Conservation (phyloP, 495 filamentous ascomycete species). For the Baudoinia panamericana region DNA sequence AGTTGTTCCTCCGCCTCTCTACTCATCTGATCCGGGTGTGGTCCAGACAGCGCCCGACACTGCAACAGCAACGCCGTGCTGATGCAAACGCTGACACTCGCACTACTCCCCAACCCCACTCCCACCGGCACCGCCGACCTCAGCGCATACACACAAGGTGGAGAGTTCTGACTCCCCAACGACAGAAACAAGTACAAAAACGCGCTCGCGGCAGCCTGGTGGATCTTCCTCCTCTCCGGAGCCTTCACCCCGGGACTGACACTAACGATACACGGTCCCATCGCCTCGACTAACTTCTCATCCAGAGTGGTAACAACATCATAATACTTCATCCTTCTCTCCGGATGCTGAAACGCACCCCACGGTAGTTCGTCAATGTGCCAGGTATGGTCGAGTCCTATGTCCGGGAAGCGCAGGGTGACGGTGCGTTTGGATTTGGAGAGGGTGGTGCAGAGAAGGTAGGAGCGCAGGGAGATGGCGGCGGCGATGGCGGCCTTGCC, state of each 20-base stretch:
- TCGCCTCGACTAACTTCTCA: constrained; percentile 58
- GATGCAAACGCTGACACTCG: constrained; percentile 83
- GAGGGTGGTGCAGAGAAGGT: constrained; percentile 82
- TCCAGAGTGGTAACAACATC: constrained; percentile 76
- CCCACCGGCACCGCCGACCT: constrained; percentile 90
- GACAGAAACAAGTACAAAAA: constrained; percentile 93
- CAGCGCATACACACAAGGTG: constrained; percentile 75
- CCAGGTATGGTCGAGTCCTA: constrained; percentile 78
- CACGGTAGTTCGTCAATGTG: constrained; percentile 82
- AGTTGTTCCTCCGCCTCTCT: constrained; percentile 72
- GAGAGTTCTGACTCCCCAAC: constrained; percentile 57
- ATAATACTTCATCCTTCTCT: constrained; percentile 88
- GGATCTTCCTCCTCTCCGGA: constrained; percentile 63
- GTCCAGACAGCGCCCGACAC: constrained; percentile 71
- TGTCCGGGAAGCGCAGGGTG: constrained; percentile 75
- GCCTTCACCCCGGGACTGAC: constrained; percentile 53
- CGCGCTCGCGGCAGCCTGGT: constrained; percentile 58
- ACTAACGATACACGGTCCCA: constrained; percentile 57
- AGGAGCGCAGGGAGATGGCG: constrained; percentile 85
- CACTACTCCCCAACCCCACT: constrained; percentile 84
- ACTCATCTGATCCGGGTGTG: constrained; percentile 73
- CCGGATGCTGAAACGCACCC: constrained; percentile 59
- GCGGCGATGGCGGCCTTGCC: constrained; percentile 94
- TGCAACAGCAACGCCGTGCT: constrained; percentile 75
- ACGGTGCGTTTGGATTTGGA: constrained; percentile 76